These are phyloP conservation scores for Sporisorium scitamineum DNA, from an alignment of 1,284 basidiomycete genomes.

Conservation along the genomic window DNA sequence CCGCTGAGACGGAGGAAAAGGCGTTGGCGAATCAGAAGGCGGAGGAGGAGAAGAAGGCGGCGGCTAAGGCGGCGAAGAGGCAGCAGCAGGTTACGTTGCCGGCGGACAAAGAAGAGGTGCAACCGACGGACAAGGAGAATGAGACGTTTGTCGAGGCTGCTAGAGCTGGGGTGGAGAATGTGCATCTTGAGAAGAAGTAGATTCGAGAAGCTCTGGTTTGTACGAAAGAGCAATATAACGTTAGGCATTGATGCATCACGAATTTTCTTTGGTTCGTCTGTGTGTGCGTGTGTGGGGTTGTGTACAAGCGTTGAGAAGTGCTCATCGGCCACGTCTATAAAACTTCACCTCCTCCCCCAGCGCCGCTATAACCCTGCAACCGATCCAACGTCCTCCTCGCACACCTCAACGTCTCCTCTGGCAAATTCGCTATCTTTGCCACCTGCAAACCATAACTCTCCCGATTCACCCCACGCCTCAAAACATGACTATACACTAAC, in stretches of 20 bases:
- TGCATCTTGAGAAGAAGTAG: conserved; percentile 20
- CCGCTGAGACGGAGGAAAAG: conserved; percentile 56
- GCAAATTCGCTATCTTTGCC: conserved; percentile 88
- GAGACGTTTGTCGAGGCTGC: conserved; percentile 46
- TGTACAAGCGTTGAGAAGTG: no score
- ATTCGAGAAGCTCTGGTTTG: no score
- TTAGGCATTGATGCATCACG: neutral
- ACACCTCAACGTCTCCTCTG: conserved; percentile 65
- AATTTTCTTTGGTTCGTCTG: neutral
- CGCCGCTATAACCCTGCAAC: conserved; percentile 8
- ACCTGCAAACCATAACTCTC: conserved; percentile 94
- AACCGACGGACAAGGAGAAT: conserved; percentile 25
- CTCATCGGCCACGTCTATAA: neutral
- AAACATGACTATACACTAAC: conserved; percentile 85
- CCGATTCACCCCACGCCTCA: conserved; percentile 85
- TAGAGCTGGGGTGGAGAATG: conserved; percentile 22
- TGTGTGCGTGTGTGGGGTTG: neutral
- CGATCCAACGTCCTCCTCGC: conserved; percentile 7
- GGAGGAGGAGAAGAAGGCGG: conserved; percentile 36
- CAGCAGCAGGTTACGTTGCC: conserved; percentile 20
- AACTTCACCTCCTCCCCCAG: neutral
- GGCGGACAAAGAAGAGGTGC: conserved; percentile 13
- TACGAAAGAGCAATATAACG: neutral
- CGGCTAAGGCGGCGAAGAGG: conserved; percentile 21
- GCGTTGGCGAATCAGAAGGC: conserved; percentile 48